These are phyloP conservation scores for Ceratocystis alfenasii DNA, from an alignment of 2,329 filamentous ascomycete genomes.

Conservation along the genomic window DNA sequence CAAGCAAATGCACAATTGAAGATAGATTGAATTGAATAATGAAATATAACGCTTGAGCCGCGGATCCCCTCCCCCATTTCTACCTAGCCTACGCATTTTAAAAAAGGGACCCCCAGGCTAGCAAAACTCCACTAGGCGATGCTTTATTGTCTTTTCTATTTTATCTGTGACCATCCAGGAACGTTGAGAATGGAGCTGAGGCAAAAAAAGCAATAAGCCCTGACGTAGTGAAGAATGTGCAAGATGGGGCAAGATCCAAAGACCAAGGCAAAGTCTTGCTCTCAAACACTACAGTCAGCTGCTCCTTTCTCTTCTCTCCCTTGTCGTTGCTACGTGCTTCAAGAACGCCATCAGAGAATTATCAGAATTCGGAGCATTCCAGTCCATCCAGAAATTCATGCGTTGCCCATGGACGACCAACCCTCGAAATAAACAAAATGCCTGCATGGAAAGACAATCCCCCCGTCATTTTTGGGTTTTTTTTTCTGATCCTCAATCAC, in stretches of 20 bases:
- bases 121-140: background rate
- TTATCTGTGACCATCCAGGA: background rate
- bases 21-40: background rate
- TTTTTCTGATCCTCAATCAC: background rate
- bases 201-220: background rate
- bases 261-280: background rate
- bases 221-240: background rate
- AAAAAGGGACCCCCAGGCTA: too few species aligned
- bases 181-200: background rate
- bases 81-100: too few species aligned
- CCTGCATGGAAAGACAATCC: background rate
- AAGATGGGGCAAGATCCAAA: background rate
- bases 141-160: background rate
- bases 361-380: constrained; percentile 3
- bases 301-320: background rate
- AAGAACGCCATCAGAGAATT: background rate
- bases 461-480: constrained; percentile 2
- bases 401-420: background rate
- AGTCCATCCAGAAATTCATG: background rate
- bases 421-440: background rate
- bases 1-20: background rate
- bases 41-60: background rate
- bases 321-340: background rate
- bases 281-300: background rate
- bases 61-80: background rate